A percentile compares a stretch with the other conserved stretches of the same genome.
These are phyloP conservation scores for Waltiozyma sp. DNA, from an alignment of 1,139 yeast genomes.

Conservation along the genomic window DNA sequence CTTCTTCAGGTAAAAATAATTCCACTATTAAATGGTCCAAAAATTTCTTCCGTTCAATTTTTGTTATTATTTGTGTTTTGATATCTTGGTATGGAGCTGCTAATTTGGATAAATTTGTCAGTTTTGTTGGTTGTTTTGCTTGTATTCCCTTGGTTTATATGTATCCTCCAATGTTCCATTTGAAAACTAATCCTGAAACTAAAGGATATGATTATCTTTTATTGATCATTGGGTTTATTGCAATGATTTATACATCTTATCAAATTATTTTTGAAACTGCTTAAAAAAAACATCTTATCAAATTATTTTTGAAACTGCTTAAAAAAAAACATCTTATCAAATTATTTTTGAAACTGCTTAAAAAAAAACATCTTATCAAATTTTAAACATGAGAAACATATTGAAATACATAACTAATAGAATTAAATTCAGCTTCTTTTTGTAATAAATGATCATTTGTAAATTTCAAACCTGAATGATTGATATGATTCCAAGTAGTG, in stretches of 20 bases:
- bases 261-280: constrained; percentile 38
- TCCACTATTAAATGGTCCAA: constrained; percentile 53
- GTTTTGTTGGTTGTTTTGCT: constrained; percentile 72
- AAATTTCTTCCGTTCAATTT: constrained; percentile 40
- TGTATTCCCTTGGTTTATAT: constrained; percentile 76
- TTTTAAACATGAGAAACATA: constrained; percentile 64
- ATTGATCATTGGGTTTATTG: constrained; percentile 43
- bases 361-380: constrained; percentile 60
- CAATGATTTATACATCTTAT: constrained; percentile 57
- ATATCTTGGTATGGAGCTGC: constrained; percentile 53
- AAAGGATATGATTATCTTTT: constrained; percentile 35
- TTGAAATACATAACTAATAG: constrained; percentile 83
- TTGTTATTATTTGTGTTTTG: constrained; percentile 42
- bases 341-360: constrained; percentile 31
- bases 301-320: constrained; percentile 30
- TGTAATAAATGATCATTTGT: constrained; percentile 71
- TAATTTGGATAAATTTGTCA: constrained; percentile 59
- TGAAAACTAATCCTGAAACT: constrained; percentile 15
- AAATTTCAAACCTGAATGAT: constrained; percentile 43
- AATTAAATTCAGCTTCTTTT: constrained; percentile 59
- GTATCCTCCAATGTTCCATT: constrained; percentile 70
- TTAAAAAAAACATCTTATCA: constrained; percentile 64
- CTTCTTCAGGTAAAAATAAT: constrained; percentile 45
- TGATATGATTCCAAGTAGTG: constrained; percentile 92
- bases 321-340: constrained; percentile 60